Conservation (phyloP, 495 filamentous ascomycete genomes). For the Tetracladium setigerum region DNA sequence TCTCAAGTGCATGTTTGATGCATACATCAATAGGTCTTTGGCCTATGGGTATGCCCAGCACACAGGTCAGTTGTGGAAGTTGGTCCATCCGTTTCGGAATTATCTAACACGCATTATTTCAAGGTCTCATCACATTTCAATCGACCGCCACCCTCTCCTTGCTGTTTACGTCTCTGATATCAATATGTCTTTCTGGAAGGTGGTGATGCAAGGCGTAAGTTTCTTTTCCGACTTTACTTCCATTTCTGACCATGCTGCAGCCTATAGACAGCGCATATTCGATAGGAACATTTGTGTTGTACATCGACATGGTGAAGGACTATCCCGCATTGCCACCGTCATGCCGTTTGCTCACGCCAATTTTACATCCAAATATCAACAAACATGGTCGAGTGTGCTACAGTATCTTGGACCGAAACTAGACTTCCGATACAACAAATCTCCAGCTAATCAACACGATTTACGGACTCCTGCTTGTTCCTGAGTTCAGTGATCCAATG, state of each 20-base stretch:
- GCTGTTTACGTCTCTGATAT: constrained; percentile 26
- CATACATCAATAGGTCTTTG: constrained; percentile 23
- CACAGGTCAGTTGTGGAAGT: constrained; percentile 5
- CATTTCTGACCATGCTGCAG: neutral
- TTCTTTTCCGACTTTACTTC: neutral
- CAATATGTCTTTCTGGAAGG: constrained; percentile 26
- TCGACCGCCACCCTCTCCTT: constrained; percentile 17
- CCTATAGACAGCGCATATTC: constrained; percentile 21
- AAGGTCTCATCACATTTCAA: constrained; percentile 22
- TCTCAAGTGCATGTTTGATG: constrained; percentile 29
- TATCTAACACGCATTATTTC: no score
- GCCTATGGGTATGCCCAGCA: constrained; percentile 25
- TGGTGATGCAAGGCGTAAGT: constrained; percentile 20
- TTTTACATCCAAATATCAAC: constrained; percentile 73
- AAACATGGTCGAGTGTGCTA: constrained; percentile 60
- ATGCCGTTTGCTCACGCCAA: constrained; percentile 67
- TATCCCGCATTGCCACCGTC: constrained; percentile 72
- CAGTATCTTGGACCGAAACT: constrained; percentile 17
- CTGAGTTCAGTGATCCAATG: constrained; percentile 23
- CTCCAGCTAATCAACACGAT: constrained; percentile 19
- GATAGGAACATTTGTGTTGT: constrained; percentile 20
- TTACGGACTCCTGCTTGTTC: constrained; percentile 21
- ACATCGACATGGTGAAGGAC: constrained; percentile 42
- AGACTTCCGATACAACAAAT: constrained; percentile 14
- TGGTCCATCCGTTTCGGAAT: no score